Evolutionary conservation across 495 filamentous ascomycete genomes (phyloP).

Genomic region (Aspergillus indologenus): DNA sequence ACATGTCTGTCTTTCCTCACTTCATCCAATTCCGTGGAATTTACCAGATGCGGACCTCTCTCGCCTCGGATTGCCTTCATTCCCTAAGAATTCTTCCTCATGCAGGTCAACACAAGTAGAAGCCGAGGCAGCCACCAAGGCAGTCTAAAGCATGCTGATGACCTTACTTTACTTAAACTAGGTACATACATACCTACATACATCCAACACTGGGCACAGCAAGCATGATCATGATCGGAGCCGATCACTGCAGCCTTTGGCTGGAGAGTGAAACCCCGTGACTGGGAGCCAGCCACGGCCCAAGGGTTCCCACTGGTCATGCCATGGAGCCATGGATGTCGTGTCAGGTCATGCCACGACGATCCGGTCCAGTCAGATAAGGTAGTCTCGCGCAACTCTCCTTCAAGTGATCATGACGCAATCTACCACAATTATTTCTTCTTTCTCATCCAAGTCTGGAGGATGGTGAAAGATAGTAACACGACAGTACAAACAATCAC

Average conservation of each 20-base stretch:
- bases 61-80: neutral
- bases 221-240: too few relatives aligned
- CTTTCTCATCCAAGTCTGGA: too few relatives aligned
- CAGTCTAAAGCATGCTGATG: neutral
- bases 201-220: too few relatives aligned
- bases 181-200: too few relatives aligned
- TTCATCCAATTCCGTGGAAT: neutral
- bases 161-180: neutral
- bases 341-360: constrained; percentile 11
- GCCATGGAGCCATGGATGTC: constrained; percentile 3
- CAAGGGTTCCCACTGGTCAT: neutral
- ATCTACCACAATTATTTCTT: neutral
- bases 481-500: too few relatives aligned
- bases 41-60: neutral
- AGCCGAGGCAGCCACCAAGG: neutral
- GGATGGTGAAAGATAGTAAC: too few relatives aligned
- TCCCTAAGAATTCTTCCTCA: neutral
- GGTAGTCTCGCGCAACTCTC: neutral
- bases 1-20: neutral
- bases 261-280: neutral
- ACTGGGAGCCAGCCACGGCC: constrained; percentile 1
- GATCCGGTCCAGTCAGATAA: neutral
- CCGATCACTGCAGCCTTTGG: neutral
- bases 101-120: neutral
- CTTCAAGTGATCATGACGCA: neutral